Evolutionary conservation across 2,329 filamentous ascomycete genomes (phyloP), one percentile per base, ranked within the genome.

Genomic region (Aspergillus sp.): DNA sequence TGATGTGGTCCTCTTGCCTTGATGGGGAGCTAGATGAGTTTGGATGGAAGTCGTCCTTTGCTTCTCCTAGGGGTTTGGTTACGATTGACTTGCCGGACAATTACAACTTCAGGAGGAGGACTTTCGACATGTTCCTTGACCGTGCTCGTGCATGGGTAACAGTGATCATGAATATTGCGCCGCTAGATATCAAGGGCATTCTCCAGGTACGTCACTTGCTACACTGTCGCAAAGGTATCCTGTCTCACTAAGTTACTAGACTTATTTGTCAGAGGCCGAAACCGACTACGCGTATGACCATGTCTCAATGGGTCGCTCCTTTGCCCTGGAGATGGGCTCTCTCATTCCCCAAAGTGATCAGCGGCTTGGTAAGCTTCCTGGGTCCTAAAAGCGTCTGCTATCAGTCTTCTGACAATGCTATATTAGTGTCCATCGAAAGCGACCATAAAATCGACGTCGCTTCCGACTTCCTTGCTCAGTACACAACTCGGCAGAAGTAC

Each of bases 11-110:
- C 29, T 89, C 86, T 51, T 98, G 91, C 53, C 68, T 98, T 11
- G 89, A 98, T 55, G 82, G 82, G 8, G 91, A 99, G 57, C 88
- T 88, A 0, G 89, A 98, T 47, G 78, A 93, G 50, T 98, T 96
- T 51, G 79, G 86, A 32, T 93, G 86, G 63, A 79, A 80, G 40
- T 83, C 86, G 3, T 78, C 75, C 3, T 93, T 93, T 54, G 78
- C 71, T 3, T 96, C 88, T 1, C 63, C 71, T 2, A 75, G 82
- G 41, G 86, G 82, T 8, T 76, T 82, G 26, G 83, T 98, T 14
- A 79, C 77, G 1, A 74, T 98, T 14, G 82, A 94, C 51, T 69
- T 98, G n/a, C 93, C 91, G 1, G 91, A 99, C 56, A 85, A 95
- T 56, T 93, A 93, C 51, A 70, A 72, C 2, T 82, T 91, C 53